Evolutionary conservation across 2,329 filamentous ascomycete genomes (phyloP).

Genomic region (Hypoxylon sp.): DNA sequence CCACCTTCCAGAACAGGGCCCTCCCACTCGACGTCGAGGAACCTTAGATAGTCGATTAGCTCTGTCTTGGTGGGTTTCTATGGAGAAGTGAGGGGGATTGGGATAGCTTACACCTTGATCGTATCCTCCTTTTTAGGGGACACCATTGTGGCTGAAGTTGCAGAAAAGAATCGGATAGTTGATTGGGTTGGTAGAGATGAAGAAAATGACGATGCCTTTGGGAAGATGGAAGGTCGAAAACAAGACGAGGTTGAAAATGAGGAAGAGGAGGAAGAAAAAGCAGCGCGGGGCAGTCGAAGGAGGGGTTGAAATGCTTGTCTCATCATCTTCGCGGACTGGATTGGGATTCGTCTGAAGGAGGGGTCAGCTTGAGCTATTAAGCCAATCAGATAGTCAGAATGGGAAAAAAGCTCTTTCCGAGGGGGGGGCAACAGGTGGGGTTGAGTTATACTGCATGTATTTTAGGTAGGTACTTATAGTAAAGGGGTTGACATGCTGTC

Average conservation of each 20-base stretch:
- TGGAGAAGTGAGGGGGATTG: background rate
- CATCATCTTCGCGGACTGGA: constrained; percentile 44
- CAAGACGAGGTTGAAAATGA: constrained; percentile 54
- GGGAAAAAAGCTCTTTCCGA: constrained; percentile 38
- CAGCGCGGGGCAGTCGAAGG: constrained; percentile 47
- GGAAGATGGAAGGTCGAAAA: constrained; percentile 55
- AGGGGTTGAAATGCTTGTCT: constrained; percentile 47
- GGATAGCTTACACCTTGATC: constrained; percentile 72
- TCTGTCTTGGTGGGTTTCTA: background rate
- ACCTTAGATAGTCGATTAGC: constrained; percentile 34
- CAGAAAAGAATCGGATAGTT: constrained; percentile 63
- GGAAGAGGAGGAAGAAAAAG: constrained; percentile 48
- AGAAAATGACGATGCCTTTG: constrained; percentile 56
- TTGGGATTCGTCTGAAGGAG: constrained; percentile 39
- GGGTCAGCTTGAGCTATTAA: constrained; percentile 44
- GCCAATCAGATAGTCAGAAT: constrained; percentile 33
- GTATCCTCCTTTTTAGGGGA: constrained; percentile 52
- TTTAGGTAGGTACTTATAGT: constrained; percentile 20
- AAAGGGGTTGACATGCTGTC: constrained; percentile 32
- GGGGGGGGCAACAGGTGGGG: constrained; percentile 32
- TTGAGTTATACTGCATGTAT: constrained; percentile 11
- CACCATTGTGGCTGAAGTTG: constrained; percentile 80
- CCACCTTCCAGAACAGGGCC: constrained; percentile 77
- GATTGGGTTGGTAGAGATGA: constrained; percentile 46
- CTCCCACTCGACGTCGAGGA: constrained; percentile 80